Conservation (phyloP, 1,139 yeast genomes). For the Arxiozyma slooffiae region DNA sequence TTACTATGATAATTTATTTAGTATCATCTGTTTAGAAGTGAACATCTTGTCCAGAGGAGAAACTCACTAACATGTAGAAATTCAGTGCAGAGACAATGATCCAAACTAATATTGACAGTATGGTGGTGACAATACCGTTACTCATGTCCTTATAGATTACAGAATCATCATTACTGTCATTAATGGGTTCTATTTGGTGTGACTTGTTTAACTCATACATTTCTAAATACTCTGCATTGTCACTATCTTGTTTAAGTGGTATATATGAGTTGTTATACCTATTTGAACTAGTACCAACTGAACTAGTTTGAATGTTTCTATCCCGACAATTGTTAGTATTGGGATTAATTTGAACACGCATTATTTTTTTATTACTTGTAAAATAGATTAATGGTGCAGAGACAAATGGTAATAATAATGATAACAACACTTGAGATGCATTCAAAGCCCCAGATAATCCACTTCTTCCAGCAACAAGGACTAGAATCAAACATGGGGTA, state of each 20-base stretch:
- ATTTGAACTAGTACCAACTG: background rate
- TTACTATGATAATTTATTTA: too few relatives aligned
- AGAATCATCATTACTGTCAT: background rate
- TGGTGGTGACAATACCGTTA: slow-evolving; percentile 50
- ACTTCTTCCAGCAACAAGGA: slow-evolving; percentile 54
- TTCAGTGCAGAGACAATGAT: slow-evolving; percentile 62
- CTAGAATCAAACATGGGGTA: slow-evolving; percentile 58
- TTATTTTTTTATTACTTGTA: slow-evolving; percentile 50
- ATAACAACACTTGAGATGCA: slow-evolving; percentile 64
- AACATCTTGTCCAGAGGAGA: slow-evolving; percentile 65
- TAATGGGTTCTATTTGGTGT: slow-evolving; percentile 2
- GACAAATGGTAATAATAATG: slow-evolving; percentile 61
- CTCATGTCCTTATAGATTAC: slow-evolving; percentile 46
- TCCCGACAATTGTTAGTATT: slow-evolving; percentile 9
- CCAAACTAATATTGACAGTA: slow-evolving; percentile 61
- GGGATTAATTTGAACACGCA: slow-evolving; percentile 38
- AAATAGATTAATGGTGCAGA: slow-evolving; percentile 68
- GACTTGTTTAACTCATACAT: slow-evolving; percentile 15
- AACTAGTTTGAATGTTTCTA: background rate
- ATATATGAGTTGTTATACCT: background rate
- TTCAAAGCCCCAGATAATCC: slow-evolving; percentile 63
- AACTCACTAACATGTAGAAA: slow-evolving; percentile 61
- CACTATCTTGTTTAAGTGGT: background rate
- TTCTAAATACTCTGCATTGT: slow-evolving; percentile 6
- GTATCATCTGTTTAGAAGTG: slow-evolving; percentile 35